Evolutionary conservation across 169 alveolate species (phyloP).

Genomic region (Eimeria brunetti): DNA sequence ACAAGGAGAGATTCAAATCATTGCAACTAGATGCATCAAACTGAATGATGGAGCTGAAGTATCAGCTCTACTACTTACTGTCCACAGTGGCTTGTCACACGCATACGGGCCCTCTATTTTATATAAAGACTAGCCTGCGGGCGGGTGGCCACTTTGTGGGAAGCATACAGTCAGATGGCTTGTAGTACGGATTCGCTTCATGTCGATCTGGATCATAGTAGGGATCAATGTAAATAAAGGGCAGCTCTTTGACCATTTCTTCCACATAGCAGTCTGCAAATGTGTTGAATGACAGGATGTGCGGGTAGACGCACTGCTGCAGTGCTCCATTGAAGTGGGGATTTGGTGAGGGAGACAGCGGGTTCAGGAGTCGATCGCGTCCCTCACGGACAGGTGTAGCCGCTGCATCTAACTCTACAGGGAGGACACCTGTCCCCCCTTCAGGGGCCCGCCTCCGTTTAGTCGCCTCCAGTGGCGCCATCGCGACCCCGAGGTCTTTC

Average conservation of each 20-base stretch:
- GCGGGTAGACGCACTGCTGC: constrained; percentile 78
- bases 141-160: background rate
- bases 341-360: constrained; percentile 50
- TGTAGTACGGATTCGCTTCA: constrained; percentile 78
- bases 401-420: background rate
- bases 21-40: background rate
- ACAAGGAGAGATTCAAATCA: background rate
- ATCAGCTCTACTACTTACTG: background rate
- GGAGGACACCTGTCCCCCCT: background rate
- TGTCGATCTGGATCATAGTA: constrained; percentile 62
- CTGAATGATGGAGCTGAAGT: background rate
- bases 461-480: constrained; percentile 42
- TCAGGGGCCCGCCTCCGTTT: constrained; percentile 39
- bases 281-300: constrained; percentile 76
- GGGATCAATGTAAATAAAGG: constrained; percentile 75
- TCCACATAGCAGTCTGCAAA: constrained; percentile 71
- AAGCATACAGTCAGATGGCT: constrained; percentile 69
- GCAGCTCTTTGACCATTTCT: constrained; percentile 75
- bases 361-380: constrained; percentile 42
- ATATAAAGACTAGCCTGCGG: background rate
- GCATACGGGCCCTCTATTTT: background rate
- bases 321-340: constrained; percentile 74
- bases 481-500: background rate
- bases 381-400: background rate
- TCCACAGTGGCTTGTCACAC: background rate